Percentiles rank a stretch among this genome's conserved stretches.
Conservation (phyloP, 495 filamentous ascomycete species). For the Neurospora sp. region DNA sequence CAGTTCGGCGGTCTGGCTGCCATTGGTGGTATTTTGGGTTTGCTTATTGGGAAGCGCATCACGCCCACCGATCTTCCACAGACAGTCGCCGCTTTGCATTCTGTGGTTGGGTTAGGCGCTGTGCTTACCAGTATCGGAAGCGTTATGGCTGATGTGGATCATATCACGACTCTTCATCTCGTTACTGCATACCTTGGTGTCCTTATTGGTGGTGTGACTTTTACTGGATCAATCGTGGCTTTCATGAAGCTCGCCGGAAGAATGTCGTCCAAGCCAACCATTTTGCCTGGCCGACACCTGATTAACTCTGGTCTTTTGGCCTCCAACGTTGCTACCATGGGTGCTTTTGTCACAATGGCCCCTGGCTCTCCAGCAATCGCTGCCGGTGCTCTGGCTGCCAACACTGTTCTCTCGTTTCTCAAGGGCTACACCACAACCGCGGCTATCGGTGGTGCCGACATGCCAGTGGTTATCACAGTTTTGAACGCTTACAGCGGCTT, state of each 20-base stretch:
- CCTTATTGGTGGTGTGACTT: conserved; percentile 71
- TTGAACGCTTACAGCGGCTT: conserved; percentile 81
- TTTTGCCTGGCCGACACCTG: conserved; percentile 57
- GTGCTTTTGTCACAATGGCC: conserved; percentile 64
- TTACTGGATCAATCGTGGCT: conserved; percentile 73
- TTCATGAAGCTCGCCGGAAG: conserved; percentile 69
- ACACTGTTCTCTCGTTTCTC: conserved; percentile 62
- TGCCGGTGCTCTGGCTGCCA: conserved; percentile 60
- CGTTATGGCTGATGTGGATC: conserved; percentile 55
- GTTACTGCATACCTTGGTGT: conserved; percentile 73
- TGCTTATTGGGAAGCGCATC: conserved; percentile 69
- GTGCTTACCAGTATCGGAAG: conserved; percentile 75
- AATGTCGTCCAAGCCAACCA: conserved; percentile 63
- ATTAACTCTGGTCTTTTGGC: conserved; percentile 62
- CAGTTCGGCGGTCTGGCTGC: conserved; percentile 66
- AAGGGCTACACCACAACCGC: conserved; percentile 76
- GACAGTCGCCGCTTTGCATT: conserved; percentile 71
- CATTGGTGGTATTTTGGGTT: conserved; percentile 49
- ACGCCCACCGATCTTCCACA: conserved; percentile 74
- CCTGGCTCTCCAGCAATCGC: conserved; percentile 64
- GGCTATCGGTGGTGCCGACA: conserved; percentile 76
- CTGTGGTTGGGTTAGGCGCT: conserved; percentile 71
- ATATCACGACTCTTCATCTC: conserved; percentile 63
- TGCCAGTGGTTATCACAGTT: conserved; percentile 80
- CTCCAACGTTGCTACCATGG: conserved; percentile 67